phyloP scores from a whole-genome alignment of 1,284 basidiomycete genomes.

The Earliella scabrosa region DNA sequence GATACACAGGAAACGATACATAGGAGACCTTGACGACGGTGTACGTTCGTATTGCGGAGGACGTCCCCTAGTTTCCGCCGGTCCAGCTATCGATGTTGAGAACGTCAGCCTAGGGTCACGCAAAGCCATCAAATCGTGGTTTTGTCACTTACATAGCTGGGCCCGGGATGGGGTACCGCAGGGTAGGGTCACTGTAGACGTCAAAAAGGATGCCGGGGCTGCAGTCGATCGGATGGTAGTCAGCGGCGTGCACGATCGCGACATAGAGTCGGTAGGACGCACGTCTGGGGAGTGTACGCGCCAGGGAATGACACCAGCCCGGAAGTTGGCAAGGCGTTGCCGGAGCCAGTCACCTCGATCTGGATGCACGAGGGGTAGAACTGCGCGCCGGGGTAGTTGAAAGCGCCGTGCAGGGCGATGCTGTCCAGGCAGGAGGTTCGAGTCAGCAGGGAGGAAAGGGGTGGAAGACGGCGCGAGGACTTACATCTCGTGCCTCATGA shows the following conservation, averaged over 20 bases:
- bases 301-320: constrained; percentile 55
- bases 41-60: too few species aligned
- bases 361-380: constrained; percentile 57
- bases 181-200: constrained; percentile 19
- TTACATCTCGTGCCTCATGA: constrained; percentile 54
- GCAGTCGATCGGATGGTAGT: constrained; percentile 23
- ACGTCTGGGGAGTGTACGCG: constrained; percentile 52
- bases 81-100: constrained; percentile 22
- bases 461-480: too few species aligned
- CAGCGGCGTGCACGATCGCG: too few species aligned
- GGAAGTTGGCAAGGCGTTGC: constrained; percentile 48
- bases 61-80: constrained; percentile 21
- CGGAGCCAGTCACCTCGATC: constrained; percentile 53
- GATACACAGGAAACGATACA: too few species aligned
- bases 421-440: constrained; percentile 20
- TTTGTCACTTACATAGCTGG: constrained; percentile 42
- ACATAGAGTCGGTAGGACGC: too few species aligned
- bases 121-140: too few species aligned
- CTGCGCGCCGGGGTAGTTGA: constrained; percentile 26
- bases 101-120: too few species aligned
- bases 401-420: constrained; percentile 46
- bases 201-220: constrained; percentile 33
- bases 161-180: constrained; percentile 48
- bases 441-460: background rate
- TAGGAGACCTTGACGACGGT: too few species aligned